phyloP scores from a whole-genome alignment of 2,329 filamentous ascomycete species.

The Pestalotiopsis fici region DNA sequence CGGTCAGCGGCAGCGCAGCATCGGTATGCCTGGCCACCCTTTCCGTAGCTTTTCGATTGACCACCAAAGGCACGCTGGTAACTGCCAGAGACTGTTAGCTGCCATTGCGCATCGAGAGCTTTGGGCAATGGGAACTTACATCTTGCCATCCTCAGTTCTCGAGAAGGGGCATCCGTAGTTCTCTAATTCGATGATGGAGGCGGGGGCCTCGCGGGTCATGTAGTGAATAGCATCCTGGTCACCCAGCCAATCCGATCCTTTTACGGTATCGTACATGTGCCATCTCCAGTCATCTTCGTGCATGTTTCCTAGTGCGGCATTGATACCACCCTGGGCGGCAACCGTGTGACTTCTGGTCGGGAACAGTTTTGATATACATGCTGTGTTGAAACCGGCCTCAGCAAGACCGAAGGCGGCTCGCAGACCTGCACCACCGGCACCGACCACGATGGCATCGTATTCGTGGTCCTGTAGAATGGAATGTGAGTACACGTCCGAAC shows the following conservation, averaged over 20 bases:
- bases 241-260: slow-evolving; percentile 96
- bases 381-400: slow-evolving; percentile 87
- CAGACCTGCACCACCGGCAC: slow-evolving; percentile 79
- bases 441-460: slow-evolving; percentile 95
- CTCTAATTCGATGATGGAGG: slow-evolving; percentile 91
- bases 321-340: slow-evolving; percentile 81
- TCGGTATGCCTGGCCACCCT: slow-evolving; percentile 97
- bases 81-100: slow-evolving; percentile 39
- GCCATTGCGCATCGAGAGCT: background rate
- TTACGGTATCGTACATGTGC: slow-evolving; percentile 99
- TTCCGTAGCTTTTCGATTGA: slow-evolving; percentile 91
- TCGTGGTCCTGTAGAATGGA: slow-evolving; percentile 74
- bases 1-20: slow-evolving; percentile 95
- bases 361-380: slow-evolving; percentile 86
- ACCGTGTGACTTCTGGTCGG: slow-evolving; percentile 85
- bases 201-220: slow-evolving; percentile 94
- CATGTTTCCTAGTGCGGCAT: slow-evolving; percentile 91
- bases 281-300: slow-evolving; percentile 98
- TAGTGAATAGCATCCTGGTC: slow-evolving; percentile 98
- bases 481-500: slow-evolving; percentile 5
- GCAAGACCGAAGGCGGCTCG: slow-evolving; percentile 84
- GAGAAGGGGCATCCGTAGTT: slow-evolving; percentile 98
- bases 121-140: slow-evolving; percentile 54
- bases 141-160: slow-evolving; percentile 93
- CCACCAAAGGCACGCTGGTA: slow-evolving; percentile 99